phyloP scores from a whole-genome alignment of 192 early-diverging fungal species.

The Backusella luteola region DNA sequence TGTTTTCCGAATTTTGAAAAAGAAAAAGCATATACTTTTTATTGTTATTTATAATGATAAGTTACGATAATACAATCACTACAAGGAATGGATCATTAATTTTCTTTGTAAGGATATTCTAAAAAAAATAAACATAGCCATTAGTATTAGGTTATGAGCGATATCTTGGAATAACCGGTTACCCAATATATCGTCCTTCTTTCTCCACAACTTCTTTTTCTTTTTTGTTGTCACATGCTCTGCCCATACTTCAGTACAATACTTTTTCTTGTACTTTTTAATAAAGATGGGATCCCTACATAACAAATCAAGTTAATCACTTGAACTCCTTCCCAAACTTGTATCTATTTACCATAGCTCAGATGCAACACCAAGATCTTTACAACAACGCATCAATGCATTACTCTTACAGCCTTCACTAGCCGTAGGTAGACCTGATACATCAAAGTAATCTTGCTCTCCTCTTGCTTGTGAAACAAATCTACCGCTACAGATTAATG shows the following conservation, averaged over 20 bases:
- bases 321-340: no score
- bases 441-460: conserved; percentile 88
- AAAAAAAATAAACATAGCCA: neutral
- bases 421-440: conserved; percentile 73
- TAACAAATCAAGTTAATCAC: neutral
- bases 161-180: neutral
- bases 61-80: no score
- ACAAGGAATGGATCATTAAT: neutral
- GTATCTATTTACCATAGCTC: conserved; percentile 73
- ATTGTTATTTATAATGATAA: no score
- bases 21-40: neutral
- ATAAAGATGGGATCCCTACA: conserved; percentile 87
- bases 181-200: conserved; percentile 57
- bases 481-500: conserved; percentile 78
- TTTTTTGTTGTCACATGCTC: conserved; percentile 71
- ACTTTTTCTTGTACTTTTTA: conserved; percentile 76
- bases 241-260: conserved; percentile 77
- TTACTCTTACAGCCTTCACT: conserved; percentile 90
- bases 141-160: neutral
- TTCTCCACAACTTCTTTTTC: conserved; percentile 86
- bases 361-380: conserved; percentile 88
- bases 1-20: neutral
- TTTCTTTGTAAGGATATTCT: conserved; percentile 22
- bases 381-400: conserved; percentile 95
- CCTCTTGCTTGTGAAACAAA: conserved; percentile 91